Evolutionary conservation across 1,284 basidiomycete genomes (phyloP).

Genomic region (Naganishia sp.): DNA sequence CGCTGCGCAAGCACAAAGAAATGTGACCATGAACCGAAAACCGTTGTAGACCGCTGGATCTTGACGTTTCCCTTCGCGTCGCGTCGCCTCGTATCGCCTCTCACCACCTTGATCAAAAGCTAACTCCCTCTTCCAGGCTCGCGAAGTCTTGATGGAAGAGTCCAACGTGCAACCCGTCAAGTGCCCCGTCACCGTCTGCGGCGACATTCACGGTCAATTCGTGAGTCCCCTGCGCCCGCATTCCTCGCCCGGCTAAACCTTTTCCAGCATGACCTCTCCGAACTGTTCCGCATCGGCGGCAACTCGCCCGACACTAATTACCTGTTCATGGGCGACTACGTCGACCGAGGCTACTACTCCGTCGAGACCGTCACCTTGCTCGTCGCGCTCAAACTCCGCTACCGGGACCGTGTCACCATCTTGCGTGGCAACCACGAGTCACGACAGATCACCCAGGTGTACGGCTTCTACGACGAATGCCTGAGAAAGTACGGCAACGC

Average conservation of each 20-base stretch:
- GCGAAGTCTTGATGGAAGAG: slow-evolving; percentile 96
- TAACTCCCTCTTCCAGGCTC: slow-evolving; percentile 63
- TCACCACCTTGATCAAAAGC: neutral
- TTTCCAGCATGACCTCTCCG: slow-evolving; percentile 91
- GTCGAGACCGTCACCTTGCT: slow-evolving; percentile 99
- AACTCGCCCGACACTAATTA: slow-evolving; percentile 99
- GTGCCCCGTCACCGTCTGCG: slow-evolving; percentile 96
- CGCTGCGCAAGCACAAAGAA: too few relatives aligned
- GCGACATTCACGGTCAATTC: slow-evolving; percentile 99
- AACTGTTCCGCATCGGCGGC: slow-evolving; percentile 97
- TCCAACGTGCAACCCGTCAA: slow-evolving; percentile 96
- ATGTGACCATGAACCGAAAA: too few relatives aligned
- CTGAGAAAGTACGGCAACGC: slow-evolving; percentile 99
- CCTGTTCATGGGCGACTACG: slow-evolving; percentile 99
- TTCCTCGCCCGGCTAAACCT: neutral
- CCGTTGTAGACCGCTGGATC: too few relatives aligned
- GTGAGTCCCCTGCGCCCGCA: slow-evolving; percentile 62
- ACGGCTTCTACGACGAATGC: slow-evolving; percentile 99
- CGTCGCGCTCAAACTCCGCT: slow-evolving; percentile 95
- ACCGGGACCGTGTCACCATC: slow-evolving; percentile 97
- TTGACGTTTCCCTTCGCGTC: neutral
- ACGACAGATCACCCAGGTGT: slow-evolving; percentile 98
- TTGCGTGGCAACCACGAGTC: slow-evolving; percentile 98
- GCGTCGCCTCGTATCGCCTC: neutral
- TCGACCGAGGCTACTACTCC: slow-evolving; percentile 98